Percentiles rank a stretch among this genome's conserved stretches.
Conservation (phyloP, 2,329 filamentous ascomycete species). For the Scopulariopsis brevicaulis region DNA sequence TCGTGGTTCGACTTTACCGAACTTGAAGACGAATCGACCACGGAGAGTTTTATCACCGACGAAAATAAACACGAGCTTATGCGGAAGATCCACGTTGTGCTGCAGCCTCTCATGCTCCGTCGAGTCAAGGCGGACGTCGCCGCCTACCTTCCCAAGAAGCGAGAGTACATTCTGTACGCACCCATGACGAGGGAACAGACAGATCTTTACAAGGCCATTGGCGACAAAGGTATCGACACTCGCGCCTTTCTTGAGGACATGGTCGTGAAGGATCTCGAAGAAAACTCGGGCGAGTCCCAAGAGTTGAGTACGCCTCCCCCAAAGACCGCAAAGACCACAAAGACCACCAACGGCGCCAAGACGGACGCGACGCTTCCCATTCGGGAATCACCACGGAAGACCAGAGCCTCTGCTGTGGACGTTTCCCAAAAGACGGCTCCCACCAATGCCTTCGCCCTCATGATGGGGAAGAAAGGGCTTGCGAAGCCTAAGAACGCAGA, state of each 20-base stretch:
- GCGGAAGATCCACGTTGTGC: constrained; percentile 78
- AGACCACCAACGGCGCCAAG: not conserved
- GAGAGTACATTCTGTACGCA: constrained; percentile 91
- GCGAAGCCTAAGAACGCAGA: constrained; percentile 6
- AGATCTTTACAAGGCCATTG: constrained; percentile 66
- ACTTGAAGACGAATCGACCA: constrained; percentile 69
- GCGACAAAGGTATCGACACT: constrained; percentile 44
- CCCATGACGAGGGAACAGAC: constrained; percentile 86
- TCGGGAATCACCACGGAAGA: constrained; percentile 21
- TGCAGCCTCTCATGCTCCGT: constrained; percentile 82
- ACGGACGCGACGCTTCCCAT: constrained; percentile 15
- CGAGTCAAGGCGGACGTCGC: constrained; percentile 92
- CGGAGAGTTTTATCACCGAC: constrained; percentile 69
- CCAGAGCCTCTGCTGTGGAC: constrained; percentile 7
- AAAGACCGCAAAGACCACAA: not conserved
- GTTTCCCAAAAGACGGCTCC: not conserved
- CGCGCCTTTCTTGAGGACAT: constrained; percentile 77
- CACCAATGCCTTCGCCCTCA: constrained; percentile 36
- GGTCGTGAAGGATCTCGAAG: constrained; percentile 50
- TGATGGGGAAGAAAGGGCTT: constrained; percentile 31
- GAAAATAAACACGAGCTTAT: constrained; percentile 43
- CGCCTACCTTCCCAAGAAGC: constrained; percentile 82
- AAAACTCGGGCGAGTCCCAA: constrained; percentile 1
- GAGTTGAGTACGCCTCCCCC: not conserved
- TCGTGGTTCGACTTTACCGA: constrained; percentile 96